A percentile compares a stretch with the other conserved stretches of the same genome.
These are phyloP conservation scores for Oryza longistaminata DNA, from an alignment of 176 grass and related monocot species.

Conservation along the genomic window DNA sequence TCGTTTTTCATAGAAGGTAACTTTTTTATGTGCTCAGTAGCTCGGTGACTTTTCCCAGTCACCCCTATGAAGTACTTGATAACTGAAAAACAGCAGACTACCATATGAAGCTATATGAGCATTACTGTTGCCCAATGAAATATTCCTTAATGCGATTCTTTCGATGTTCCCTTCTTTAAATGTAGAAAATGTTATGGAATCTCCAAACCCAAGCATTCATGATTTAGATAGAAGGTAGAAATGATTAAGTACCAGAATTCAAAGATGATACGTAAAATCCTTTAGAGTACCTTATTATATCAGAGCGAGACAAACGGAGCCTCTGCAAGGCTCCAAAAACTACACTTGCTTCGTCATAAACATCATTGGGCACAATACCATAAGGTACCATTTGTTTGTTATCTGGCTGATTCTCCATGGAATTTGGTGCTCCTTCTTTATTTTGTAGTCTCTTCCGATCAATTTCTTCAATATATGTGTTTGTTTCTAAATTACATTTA, in stretches of 20 bases:
- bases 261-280: not conserved
- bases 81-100: not conserved
- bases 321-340: conserved; percentile 48
- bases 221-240: not conserved
- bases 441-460: conserved; percentile 19
- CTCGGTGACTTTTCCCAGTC: conserved; percentile 4
- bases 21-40: not conserved
- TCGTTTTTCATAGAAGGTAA: not conserved
- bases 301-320: conserved; percentile 49
- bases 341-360: conserved; percentile 42
- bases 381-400: conserved; percentile 54
- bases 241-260: not conserved
- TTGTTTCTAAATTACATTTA: conserved; percentile 37
- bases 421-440: conserved; percentile 39
- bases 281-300: conserved; percentile 51
- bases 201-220: not conserved
- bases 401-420: conserved; percentile 26
- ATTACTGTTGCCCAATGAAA: conserved; percentile 2
- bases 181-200: not conserved
- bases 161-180: not conserved
- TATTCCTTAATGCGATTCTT: not conserved
- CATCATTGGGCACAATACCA: conserved; percentile 22
- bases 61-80: conserved; percentile 1
- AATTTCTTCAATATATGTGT: conserved; percentile 25
- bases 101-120: not conserved